These are phyloP conservation scores for Aureobasidium sp. DNA, from an alignment of 2,329 filamentous ascomycete genomes.

Conservation along the genomic window DNA sequence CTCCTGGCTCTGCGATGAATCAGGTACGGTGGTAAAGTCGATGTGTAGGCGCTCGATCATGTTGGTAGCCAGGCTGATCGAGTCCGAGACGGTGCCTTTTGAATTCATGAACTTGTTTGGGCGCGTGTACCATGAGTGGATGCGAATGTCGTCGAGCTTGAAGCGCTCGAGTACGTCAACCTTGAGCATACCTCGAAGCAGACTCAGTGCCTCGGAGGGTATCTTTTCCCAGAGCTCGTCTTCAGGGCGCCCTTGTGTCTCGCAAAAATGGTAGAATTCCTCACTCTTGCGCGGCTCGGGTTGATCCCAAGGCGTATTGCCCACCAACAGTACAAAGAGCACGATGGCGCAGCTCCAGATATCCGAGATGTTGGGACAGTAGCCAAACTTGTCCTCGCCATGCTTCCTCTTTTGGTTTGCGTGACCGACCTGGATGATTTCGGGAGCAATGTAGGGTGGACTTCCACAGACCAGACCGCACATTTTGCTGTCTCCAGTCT, in stretches of 20 bases:
- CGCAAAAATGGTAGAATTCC: slow-evolving; percentile 83
- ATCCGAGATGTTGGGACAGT: slow-evolving; percentile 73
- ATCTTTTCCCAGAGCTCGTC: slow-evolving; percentile 81
- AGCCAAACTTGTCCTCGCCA: slow-evolving; percentile 45
- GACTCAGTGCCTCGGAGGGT: slow-evolving; percentile 63
- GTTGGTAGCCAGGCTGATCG: slow-evolving; percentile 77
- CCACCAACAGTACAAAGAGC: slow-evolving; percentile 88
- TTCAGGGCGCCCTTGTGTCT: slow-evolving; percentile 64
- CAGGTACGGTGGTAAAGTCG: slow-evolving; percentile 64
- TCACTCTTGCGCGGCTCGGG: slow-evolving; percentile 69
- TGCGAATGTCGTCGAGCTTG: slow-evolving; percentile 74
- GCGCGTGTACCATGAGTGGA: slow-evolving; percentile 91
- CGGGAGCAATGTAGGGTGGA: slow-evolving; percentile 93
- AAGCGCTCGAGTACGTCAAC: slow-evolving; percentile 68
- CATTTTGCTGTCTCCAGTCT: slow-evolving; percentile 66
- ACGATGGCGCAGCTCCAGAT: slow-evolving; percentile 98
- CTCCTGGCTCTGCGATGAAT: slow-evolving; percentile 25
- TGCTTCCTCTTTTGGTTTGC: slow-evolving; percentile 35
- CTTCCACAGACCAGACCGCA: slow-evolving; percentile 90
- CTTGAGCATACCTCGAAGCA: slow-evolving; percentile 89
- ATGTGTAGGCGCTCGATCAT: slow-evolving; percentile 91
- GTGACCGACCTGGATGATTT: slow-evolving; percentile 56
- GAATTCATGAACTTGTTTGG: slow-evolving; percentile 66
- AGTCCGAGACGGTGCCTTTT: slow-evolving; percentile 68
- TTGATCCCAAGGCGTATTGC: slow-evolving; percentile 97